Base-by-base conservation (phyloP, 2,329 filamentous ascomycete genomes). In the Clonostachys chloroleuca region DNA sequence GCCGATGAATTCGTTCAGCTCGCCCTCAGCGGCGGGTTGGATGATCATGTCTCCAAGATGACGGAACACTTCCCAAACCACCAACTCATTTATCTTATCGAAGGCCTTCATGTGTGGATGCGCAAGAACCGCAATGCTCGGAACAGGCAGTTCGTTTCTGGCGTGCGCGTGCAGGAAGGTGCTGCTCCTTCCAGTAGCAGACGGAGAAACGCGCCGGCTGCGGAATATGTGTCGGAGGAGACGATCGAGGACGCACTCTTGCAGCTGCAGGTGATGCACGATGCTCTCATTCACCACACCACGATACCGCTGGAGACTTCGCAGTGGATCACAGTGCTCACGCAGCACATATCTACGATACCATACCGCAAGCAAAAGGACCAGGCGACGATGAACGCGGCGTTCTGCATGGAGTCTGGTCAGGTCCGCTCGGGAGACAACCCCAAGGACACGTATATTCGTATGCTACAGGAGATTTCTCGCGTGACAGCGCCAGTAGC, bases 391-490 rank as follows among this genome's bases (percentile, higher is more conserved):
- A 73, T 77, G 2, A 71, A 76, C 12, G 82, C 81, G 2, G 74
- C 78, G 0, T 92, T 92, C 61, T 92, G 87, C 65, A 91, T 92
- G 85, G 87, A 89, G 46, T 72, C 74, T 1, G 88, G 88, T 0
- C 88, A 92, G 64, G 85, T 92, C 40, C 81, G 80, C 47, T 80
- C 83, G 0, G 88, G 88, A 30, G 79, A 86, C 30, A 78, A 81
- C 40, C 67, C 75, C 3, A 62, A 69, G 7, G 87, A 92, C 56
- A 89, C 83, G 0, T 92, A 86, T 52, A 70, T 82, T 41, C 80
- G 81, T 53, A 89, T 92, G 87, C 68, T 94, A 44, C 84, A 90
- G 64, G 84, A 91, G 65, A 80, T 92, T 39, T 74, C 74, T 13
- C 79, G 87, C 14, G 77, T 92, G 14, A 92, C 89, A 6, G 78